Evolutionary conservation across 345 rosid species (phyloP).

Genomic region (Litchi chinensis): DNA sequence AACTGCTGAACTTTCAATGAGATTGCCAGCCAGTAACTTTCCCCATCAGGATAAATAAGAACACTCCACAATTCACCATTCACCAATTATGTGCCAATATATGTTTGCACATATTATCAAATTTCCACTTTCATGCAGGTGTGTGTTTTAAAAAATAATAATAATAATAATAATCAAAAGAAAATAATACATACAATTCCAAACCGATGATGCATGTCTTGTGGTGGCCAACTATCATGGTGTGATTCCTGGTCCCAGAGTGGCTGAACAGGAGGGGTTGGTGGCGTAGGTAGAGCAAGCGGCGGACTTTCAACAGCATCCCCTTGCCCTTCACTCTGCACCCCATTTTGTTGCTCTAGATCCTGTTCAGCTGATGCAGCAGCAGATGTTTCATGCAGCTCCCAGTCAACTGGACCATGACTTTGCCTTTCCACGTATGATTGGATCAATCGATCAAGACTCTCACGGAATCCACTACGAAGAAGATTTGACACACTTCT

Average conservation of each 20-base stretch:
- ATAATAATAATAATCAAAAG: conserved; percentile 11
- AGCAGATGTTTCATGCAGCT: conserved; percentile 55
- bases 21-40: background rate
- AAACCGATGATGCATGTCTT: conserved; percentile 63
- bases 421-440: conserved; percentile 91
- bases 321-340: conserved; percentile 51
- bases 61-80: background rate
- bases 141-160: background rate
- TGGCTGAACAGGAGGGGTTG: conserved; percentile 48
- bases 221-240: conserved; percentile 60
- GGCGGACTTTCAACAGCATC: conserved; percentile 48
- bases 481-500: conserved; percentile 95
- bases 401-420: conserved; percentile 65
- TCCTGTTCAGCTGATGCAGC: conserved; percentile 50
- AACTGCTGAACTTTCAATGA: background rate
- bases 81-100: background rate
- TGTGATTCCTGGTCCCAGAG: conserved; percentile 69
- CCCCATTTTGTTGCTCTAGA: conserved; percentile 52
- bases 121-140: background rate
- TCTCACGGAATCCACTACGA: conserved; percentile 83
- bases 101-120: background rate
- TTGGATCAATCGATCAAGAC: conserved; percentile 81
- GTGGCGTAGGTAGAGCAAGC: conserved; percentile 49
- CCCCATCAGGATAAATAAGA: background rate
- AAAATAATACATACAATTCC: conserved; percentile 63